Percentiles rank a stretch among this genome's conserved stretches.
Conservation (phyloP, 2,329 filamentous ascomycete genomes). For the Colletotrichum chlorophyti region DNA sequence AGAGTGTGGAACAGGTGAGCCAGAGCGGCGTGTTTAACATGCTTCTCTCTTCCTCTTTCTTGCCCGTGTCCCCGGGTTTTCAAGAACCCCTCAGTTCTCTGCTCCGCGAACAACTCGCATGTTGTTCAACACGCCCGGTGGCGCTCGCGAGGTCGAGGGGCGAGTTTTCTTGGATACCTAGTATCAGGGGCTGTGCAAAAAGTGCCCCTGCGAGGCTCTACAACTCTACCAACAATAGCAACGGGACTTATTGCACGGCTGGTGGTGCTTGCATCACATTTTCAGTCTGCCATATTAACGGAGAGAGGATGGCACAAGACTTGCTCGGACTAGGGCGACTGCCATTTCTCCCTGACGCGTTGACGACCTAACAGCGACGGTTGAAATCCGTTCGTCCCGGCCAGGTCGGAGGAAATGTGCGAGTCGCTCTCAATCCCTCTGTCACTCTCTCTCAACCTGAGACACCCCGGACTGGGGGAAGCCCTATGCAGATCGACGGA, state of each 20-base stretch:
- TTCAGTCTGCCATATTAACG: neutral
- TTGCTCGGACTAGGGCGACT: neutral
- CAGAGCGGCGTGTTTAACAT: slow-evolving; percentile 7
- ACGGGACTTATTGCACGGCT: neutral
- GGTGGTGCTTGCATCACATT: neutral
- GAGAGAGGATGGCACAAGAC: neutral
- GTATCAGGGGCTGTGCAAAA: too few relatives aligned
- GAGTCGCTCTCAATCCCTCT: slow-evolving; percentile 1
- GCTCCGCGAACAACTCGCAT: slow-evolving; percentile 4
- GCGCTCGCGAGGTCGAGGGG: neutral
- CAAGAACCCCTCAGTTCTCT: neutral
- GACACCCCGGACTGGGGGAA: slow-evolving; percentile 19
- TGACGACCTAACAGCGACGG: neutral
- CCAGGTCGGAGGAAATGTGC: neutral
- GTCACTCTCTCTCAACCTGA: neutral
- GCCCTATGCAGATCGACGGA: slow-evolving; percentile 18
- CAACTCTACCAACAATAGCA: neutral
- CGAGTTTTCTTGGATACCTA: too few relatives aligned
- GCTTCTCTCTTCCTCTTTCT: neutral
- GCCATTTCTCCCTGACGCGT: neutral
- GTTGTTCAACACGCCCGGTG: neutral
- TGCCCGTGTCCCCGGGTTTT: neutral
- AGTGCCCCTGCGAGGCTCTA: too few relatives aligned
- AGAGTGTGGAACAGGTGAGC: neutral
- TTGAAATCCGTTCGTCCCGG: neutral